These are phyloP conservation scores for Ambrosiella xylebori DNA, from an alignment of 2,329 filamentous ascomycete species.

Conservation along the genomic window DNA sequence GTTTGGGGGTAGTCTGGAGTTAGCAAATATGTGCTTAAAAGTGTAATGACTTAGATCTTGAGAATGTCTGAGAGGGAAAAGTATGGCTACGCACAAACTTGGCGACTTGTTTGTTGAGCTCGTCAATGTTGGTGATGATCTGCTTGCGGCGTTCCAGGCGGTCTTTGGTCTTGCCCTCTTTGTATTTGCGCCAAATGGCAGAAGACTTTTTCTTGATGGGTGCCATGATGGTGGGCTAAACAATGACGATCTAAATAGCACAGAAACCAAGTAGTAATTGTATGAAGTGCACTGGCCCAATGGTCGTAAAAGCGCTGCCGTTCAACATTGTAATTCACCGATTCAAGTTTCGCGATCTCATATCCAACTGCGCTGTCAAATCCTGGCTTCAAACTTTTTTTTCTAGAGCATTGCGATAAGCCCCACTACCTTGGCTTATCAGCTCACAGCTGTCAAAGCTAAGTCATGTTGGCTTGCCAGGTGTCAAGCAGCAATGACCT, in stretches of 20 bases:
- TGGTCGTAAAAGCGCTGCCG: no score
- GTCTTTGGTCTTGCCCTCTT: constrained; percentile 13
- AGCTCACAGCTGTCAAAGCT: not conserved
- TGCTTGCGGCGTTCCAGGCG: constrained; percentile 21
- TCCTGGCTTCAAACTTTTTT: constrained; percentile 8
- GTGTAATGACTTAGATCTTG: not conserved
- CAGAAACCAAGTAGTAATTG: not conserved
- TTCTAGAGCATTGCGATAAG: constrained; percentile 11
- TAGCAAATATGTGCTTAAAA: not conserved
- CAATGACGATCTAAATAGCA: not conserved
- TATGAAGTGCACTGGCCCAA: no score
- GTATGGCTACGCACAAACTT: constrained; percentile 22
- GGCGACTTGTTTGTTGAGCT: constrained; percentile 23
- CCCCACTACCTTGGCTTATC: constrained; percentile 10
- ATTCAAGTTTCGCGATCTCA: not conserved
- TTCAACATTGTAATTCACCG: not conserved
- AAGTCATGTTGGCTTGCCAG: not conserved
- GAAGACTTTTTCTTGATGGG: constrained; percentile 7
- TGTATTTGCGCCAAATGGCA: constrained; percentile 11
- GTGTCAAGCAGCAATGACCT: not conserved
- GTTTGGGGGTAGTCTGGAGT: not conserved
- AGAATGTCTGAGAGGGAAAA: not conserved
- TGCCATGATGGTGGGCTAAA: constrained; percentile 4
- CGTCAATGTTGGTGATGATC: constrained; percentile 24
- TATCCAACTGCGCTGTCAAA: not conserved